These are phyloP conservation scores for Aschersonia sp. DNA, from an alignment of 2,329 filamentous ascomycete species.

Conservation along the genomic window DNA sequence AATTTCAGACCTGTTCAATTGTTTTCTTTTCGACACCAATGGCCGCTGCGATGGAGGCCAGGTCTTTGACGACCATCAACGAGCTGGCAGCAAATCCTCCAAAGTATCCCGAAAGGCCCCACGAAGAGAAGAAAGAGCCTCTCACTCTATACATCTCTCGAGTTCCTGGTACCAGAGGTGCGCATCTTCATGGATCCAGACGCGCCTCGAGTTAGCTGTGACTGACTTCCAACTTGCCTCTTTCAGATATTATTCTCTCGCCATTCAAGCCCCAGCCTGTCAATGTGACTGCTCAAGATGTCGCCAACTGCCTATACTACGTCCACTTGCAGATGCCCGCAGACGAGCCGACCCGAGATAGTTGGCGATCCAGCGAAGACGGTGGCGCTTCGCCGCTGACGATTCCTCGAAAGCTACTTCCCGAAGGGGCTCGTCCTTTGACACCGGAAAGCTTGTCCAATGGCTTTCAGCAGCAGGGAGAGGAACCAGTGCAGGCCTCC, in stretches of 20 bases:
- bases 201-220: background rate
- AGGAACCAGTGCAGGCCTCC: background rate
- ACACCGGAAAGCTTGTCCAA: constrained; percentile 11
- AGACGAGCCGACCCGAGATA: constrained; percentile 29
- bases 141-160: constrained; percentile 82
- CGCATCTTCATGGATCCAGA: constrained; percentile 5
- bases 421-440: constrained; percentile 15
- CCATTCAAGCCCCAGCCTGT: constrained; percentile 79
- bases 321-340: constrained; percentile 52
- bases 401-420: constrained; percentile 39
- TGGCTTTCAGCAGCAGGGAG: constrained; percentile 1
- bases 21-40: background rate
- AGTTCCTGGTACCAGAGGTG: constrained; percentile 82
- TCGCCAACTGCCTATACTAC: constrained; percentile 81
- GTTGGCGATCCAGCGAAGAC: constrained; percentile 28
- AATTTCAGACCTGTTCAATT: background rate
- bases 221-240: background rate
- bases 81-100: constrained; percentile 75
- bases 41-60: constrained; percentile 49
- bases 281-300: constrained; percentile 76
- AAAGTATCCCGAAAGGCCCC: constrained; percentile 65
- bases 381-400: constrained; percentile 22
- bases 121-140: constrained; percentile 52
- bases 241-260: constrained; percentile 74
- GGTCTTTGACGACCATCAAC: constrained; percentile 68